These are phyloP conservation scores for Niveomyces coronatus DNA, from an alignment of 2,329 filamentous ascomycete species.

Conservation along the genomic window DNA sequence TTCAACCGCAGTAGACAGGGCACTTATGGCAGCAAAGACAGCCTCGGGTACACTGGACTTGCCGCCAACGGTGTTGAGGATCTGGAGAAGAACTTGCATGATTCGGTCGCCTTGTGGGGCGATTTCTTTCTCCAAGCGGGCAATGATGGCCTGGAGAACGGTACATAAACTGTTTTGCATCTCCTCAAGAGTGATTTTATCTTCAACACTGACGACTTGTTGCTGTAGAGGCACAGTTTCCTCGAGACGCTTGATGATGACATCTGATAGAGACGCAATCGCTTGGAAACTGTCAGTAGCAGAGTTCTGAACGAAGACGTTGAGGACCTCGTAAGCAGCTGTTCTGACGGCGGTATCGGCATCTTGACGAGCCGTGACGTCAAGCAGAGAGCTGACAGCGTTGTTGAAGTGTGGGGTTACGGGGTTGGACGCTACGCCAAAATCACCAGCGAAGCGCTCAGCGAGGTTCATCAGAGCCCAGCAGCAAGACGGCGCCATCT, in stretches of 20 bases:
- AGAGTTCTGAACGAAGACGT: conserved; percentile 84
- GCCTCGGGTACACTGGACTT: conserved; percentile 95
- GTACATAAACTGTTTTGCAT: conserved; percentile 94
- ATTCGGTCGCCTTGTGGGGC: conserved; percentile 84
- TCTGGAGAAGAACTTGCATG: conserved; percentile 78
- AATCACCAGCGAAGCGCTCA: conserved; percentile 85
- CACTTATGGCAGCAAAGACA: conserved; percentile 83
- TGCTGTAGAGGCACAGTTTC: conserved; percentile 80
- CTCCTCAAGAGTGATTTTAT: conserved; percentile 90
- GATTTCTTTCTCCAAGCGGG: conserved; percentile 84
- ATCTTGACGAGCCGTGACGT: conserved; percentile 73
- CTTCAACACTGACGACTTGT: conserved; percentile 94
- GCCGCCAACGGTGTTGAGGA: conserved; percentile 63
- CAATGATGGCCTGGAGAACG: conserved; percentile 83
- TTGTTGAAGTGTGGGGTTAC: conserved; percentile 89
- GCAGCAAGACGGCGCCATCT: conserved; percentile 97
- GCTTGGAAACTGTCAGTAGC: conserved; percentile 75
- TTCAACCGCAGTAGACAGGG: conserved; percentile 83
- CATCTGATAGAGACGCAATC: conserved; percentile 72
- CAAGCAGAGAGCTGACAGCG: conserved; percentile 74
- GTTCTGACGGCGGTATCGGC: conserved; percentile 84
- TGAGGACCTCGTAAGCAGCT: conserved; percentile 93
- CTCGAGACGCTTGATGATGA: conserved; percentile 84
- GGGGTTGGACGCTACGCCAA: conserved; percentile 65
- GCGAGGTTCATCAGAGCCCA: conserved; percentile 98